phyloP scores from a whole-genome alignment of 176 grass and related monocot species.

The Aegilops longissima region DNA sequence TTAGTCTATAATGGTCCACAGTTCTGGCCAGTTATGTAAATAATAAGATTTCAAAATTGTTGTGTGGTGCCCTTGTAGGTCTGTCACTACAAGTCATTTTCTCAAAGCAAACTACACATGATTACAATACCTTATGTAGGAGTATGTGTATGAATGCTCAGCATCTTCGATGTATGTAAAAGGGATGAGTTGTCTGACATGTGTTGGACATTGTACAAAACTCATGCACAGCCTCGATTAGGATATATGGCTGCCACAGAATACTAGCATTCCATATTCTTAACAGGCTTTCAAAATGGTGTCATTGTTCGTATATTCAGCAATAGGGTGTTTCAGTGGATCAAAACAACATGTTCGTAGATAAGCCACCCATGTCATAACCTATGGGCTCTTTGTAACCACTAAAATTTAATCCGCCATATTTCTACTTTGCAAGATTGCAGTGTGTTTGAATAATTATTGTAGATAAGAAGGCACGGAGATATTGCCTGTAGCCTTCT shows the following conservation, averaged over 20 bases:
- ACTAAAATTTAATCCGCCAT: conserved; percentile 15
- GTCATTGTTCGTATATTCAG: not conserved
- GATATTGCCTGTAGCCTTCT: conserved; percentile 86
- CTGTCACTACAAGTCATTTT: not conserved
- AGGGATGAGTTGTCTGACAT: not conserved
- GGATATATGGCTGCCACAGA: conserved; percentile 7
- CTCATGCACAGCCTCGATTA: not conserved
- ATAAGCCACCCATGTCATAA: not conserved
- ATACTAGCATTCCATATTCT: not conserved
- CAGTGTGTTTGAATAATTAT: not conserved
- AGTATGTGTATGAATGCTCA: not conserved
- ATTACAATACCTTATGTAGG: not conserved
- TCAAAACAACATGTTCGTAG: conserved; percentile 1
- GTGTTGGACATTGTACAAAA: conserved; percentile 6
- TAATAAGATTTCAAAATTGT: not conserved
- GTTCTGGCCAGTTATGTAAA: not conserved
- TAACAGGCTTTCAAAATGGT: not conserved
- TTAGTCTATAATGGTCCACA: not conserved
- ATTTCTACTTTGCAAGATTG: conserved; percentile 4
- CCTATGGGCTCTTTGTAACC: not conserved
- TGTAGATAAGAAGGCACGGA: conserved; percentile 8
- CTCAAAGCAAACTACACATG: not conserved
- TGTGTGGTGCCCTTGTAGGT: not conserved
- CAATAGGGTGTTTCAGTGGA: not conserved
- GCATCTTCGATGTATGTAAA: conserved; percentile 2